Evolutionary conservation across 2,329 filamentous ascomycete genomes (phyloP), one percentile per base, ranked within the genome.

Genomic region (Pestalotiopsis sp.): DNA sequence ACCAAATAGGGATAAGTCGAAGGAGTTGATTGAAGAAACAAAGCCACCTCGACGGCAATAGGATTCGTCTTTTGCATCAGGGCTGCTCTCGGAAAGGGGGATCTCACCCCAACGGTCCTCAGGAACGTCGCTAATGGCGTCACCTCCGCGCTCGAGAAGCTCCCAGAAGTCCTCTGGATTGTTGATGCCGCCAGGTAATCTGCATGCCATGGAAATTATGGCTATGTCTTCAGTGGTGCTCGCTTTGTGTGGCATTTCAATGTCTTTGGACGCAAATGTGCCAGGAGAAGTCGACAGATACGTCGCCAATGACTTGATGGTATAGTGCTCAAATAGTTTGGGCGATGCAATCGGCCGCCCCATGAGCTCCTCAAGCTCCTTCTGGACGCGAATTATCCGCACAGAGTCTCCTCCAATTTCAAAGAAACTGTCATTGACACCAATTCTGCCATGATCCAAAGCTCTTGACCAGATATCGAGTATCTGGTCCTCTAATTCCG

Each of bases 41-140:
- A 76, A 76, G 6, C 74, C 74, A 38, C 75, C 75, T 12, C 64
- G 69, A 20, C 67, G 66, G 58, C 69, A 74, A 63, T 73, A 72
- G 4, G 71, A 68, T 23, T 68, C 49, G 81, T 83, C 69, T 82
- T 81, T 69, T 83, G 84, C 69, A 84, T 72, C 68, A 27, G 71
- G 60, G 66, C 72, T 70, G 0, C 41, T 71, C 9, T 75, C 59
- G 6, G 69, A 68, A 41, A 70, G 14, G 45, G 66, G 65, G 59
- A 69, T 65, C 17, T 39, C 41, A 65, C 76, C 72, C 68, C 78
- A 81, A 12, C 80, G 76, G 25, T 73, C 70, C 3, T 71, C 17
- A 1, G 79, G 76, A 9, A 79, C 72, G 1, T 79, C 76, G 2
- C 66, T 60, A 1, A 70, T 70, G 11, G 76, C 72, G 41, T 77